Conservation (phyloP, 2,329 filamentous ascomycete species). For the Talaromyces sp. region DNA sequence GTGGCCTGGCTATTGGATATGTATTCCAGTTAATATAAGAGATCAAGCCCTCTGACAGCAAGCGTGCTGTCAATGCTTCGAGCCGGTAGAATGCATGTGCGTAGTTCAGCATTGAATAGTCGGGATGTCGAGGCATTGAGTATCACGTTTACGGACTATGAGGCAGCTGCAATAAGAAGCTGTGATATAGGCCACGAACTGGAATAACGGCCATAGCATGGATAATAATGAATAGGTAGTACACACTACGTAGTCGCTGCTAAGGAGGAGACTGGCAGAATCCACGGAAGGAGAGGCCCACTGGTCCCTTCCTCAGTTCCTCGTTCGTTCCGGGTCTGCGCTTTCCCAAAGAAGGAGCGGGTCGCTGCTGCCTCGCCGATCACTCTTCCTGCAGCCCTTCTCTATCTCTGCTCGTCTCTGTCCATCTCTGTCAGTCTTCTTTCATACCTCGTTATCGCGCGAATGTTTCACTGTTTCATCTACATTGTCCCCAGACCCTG, state of each 20-base stretch:
- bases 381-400: neutral
- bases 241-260: too few species aligned
- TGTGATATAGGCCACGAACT: neutral
- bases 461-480: neutral
- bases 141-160: neutral
- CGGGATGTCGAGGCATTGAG: neutral
- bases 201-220: neutral
- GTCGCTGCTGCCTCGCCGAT: constrained; percentile 2
- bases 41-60: neutral
- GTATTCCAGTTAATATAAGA: neutral
- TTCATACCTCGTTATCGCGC: neutral
- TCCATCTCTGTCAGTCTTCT: neutral
- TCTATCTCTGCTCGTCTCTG: neutral
- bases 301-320: too few species aligned
- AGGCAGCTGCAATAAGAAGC: neutral
- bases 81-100: neutral
- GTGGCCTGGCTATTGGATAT: neutral
- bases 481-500: neutral
- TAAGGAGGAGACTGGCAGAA: too few species aligned
- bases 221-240: neutral
- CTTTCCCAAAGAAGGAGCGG: neutral
- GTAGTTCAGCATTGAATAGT: neutral
- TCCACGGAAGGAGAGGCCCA: too few species aligned
- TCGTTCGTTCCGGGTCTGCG: neutral
- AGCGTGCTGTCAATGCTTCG: neutral